phyloP scores from a whole-genome alignment of 495 filamentous ascomycete genomes.

The Tuber microsphaerosporum region DNA sequence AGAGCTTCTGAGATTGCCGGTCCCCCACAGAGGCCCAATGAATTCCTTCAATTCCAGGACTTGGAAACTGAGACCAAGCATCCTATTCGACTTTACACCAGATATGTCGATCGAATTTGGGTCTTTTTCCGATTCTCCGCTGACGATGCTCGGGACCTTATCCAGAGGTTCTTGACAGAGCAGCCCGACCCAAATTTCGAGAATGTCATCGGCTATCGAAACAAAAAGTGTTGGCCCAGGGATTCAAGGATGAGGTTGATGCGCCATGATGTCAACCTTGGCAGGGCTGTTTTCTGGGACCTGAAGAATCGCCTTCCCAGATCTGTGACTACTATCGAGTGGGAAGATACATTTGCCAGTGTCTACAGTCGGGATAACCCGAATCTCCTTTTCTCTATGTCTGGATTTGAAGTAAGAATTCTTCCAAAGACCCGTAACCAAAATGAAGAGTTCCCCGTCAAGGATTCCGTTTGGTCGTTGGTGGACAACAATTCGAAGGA shows the following conservation, averaged over 20 bases:
- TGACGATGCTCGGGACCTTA: conserved; percentile 90
- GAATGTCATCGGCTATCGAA: conserved; percentile 97
- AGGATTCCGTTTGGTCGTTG: conserved; percentile 96
- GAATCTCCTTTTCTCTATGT: conserved; percentile 96
- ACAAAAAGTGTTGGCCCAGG: conserved; percentile 99
- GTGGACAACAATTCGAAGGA: conserved; percentile 96
- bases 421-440: conserved; percentile 91
- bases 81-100: conserved; percentile 90
- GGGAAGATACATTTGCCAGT: conserved; percentile 98
- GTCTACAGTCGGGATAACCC: conserved; percentile 99
- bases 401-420: conserved; percentile 94
- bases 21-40: conserved; percentile 91
- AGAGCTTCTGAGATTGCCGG: conserved; percentile 95
- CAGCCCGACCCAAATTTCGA: conserved; percentile 99
- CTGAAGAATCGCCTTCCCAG: conserved; percentile 93
- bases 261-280: conserved; percentile 98
- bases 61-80: conserved; percentile 82
- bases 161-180: conserved; percentile 95
- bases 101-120: conserved; percentile 98
- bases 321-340: conserved; percentile 94
- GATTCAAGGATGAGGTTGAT: conserved; percentile 97
- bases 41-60: conserved; percentile 96
- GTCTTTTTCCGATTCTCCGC: conserved; percentile 90
- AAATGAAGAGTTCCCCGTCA: conserved; percentile 93
- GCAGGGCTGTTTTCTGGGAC: conserved; percentile 98